These are phyloP conservation scores for Beauveria scarabaeidicola DNA, from an alignment of 2,329 filamentous ascomycete genomes.

Conservation along the genomic window DNA sequence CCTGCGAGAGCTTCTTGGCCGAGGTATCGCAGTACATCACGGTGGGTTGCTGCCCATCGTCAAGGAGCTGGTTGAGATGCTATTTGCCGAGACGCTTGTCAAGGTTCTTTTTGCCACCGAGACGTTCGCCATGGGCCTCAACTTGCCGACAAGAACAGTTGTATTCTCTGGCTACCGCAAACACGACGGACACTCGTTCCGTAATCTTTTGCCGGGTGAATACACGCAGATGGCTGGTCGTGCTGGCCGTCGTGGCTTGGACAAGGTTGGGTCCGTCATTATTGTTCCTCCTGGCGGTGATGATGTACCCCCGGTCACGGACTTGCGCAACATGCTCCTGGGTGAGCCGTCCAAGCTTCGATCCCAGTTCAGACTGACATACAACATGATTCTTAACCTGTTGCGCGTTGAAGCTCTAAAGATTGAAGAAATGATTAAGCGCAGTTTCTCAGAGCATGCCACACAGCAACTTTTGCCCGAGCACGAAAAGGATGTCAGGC, in stretches of 20 bases:
- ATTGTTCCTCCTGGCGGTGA: conserved; percentile 73
- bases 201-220: conserved; percentile 85
- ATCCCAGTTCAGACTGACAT: conserved; percentile 93
- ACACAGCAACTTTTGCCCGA: conserved; percentile 90
- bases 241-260: conserved; percentile 85
- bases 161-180: conserved; percentile 97
- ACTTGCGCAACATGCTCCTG: conserved; percentile 87
- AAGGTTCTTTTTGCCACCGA: conserved; percentile 97
- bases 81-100: conserved; percentile 90
- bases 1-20: conserved; percentile 71
- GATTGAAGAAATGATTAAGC: conserved; percentile 99
- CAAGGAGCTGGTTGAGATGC: conserved; percentile 93
- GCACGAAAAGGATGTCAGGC: conserved; percentile 87
- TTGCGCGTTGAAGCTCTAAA: conserved; percentile 92
- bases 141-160: conserved; percentile 89
- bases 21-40: conserved; percentile 93
- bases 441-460: conserved; percentile 96
- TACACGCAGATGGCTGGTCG: conserved; percentile 98
- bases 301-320: conserved; percentile 76
- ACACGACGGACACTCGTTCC: conserved; percentile 85
- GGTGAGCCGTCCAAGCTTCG: conserved; percentile 91
- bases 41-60: conserved; percentile 91
- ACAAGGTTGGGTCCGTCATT: conserved; percentile 88
- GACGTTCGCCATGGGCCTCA: conserved; percentile 97
- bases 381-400: conserved; percentile 98